Evolutionary conservation across 2,329 filamentous ascomycete genomes (phyloP).

Genomic region (Bertia moriformis): DNA sequence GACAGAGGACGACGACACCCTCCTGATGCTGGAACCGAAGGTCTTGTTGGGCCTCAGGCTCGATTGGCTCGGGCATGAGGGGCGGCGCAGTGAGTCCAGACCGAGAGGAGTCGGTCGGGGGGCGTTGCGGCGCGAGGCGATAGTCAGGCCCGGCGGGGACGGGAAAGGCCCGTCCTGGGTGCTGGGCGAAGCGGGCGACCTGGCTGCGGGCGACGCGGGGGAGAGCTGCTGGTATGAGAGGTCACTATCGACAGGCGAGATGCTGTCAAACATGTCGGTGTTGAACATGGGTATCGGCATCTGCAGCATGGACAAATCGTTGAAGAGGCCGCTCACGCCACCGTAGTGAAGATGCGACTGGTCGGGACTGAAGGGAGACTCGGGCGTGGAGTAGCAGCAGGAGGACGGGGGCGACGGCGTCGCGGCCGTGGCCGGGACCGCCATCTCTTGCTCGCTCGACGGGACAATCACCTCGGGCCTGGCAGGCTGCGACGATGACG

Average conservation of each 20-base stretch:
- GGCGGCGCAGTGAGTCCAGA: conserved; percentile 26
- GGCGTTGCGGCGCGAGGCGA: conserved; percentile 35
- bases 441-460: too few species aligned
- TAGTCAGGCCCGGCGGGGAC: conserved; percentile 32
- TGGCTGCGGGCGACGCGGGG: not conserved
- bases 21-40: conserved; percentile 34
- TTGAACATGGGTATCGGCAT: not conserved
- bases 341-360: not conserved
- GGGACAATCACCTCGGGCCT: too few species aligned
- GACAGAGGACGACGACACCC: conserved; percentile 32
- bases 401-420: not conserved
- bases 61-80: conserved; percentile 15
- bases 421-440: not conserved
- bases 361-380: too few species aligned
- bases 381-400: not conserved
- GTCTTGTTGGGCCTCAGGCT: conserved; percentile 26
- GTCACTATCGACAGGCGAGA: too few species aligned
- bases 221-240: not conserved
- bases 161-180: conserved; percentile 31
- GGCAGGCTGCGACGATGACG: too few species aligned
- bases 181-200: too few species aligned
- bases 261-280: too few species aligned
- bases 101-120: conserved; percentile 33
- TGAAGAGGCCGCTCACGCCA: not conserved
- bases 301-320: not conserved